Percentiles rank a stretch among this genome's conserved stretches.
Conservation (phyloP, 768 basidiomycete genomes). For the Russula lepida region DNA sequence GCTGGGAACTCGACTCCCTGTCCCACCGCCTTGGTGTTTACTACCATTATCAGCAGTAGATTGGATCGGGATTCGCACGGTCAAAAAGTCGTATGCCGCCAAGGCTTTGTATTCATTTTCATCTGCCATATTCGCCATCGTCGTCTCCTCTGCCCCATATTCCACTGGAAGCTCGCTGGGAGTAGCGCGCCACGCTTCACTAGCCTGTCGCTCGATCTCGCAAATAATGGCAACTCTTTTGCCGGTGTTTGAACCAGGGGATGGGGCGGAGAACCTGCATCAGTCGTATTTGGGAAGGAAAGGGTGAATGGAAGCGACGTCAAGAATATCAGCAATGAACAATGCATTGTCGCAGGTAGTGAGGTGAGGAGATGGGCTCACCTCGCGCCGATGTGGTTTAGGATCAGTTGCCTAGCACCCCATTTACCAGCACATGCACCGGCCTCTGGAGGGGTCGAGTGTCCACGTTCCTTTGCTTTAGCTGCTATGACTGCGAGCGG, state of each 20-base stretch:
- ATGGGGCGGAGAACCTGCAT: slow-evolving; percentile 47
- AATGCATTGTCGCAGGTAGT: background rate
- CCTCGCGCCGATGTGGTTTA: slow-evolving; percentile 76
- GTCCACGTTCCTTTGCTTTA: slow-evolving; percentile 49
- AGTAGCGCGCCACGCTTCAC: slow-evolving; percentile 42
- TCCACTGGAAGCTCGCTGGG: slow-evolving; percentile 5
- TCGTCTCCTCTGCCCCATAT: background rate
- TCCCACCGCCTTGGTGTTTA: background rate
- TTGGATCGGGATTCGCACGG: slow-evolving; percentile 2
- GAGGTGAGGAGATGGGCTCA: background rate
- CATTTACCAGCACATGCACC: slow-evolving; percentile 61
- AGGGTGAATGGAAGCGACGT: background rate
- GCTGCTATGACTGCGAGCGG: slow-evolving; percentile 32
- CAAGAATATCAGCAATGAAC: background rate
- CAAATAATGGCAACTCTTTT: slow-evolving; percentile 38
- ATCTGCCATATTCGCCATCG: background rate
- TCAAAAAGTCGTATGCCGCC: slow-evolving; percentile 23
- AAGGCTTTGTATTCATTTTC: slow-evolving; percentile 1
- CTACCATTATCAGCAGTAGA: background rate
- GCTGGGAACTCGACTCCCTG: background rate
- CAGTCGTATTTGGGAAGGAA: background rate
- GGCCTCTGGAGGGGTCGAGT: slow-evolving; percentile 73
- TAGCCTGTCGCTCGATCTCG: slow-evolving; percentile 60
- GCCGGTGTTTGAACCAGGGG: slow-evolving; percentile 23
- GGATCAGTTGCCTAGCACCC: slow-evolving; percentile 49